Conservation (phyloP, 2,329 filamentous ascomycete species). For the Cordyceps militaris region DNA sequence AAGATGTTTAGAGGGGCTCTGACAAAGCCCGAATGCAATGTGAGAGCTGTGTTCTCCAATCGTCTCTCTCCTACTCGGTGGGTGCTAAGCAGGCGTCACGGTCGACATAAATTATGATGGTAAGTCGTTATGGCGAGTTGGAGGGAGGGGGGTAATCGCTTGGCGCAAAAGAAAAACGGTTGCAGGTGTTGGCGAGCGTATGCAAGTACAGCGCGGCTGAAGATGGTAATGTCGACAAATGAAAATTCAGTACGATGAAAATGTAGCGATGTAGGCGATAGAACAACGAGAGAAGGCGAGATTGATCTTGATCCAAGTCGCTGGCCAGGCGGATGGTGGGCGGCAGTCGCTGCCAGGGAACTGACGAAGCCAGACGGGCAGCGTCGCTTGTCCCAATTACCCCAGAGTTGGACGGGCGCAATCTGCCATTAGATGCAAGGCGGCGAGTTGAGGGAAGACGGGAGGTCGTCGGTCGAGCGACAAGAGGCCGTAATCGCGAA, state of each 20-base stretch:
- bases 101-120: slow-evolving; percentile 5
- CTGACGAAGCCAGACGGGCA: slow-evolving; percentile 12
- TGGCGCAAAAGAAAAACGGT: not conserved
- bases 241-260: not conserved
- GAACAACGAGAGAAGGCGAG: not conserved
- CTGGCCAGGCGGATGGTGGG: not conserved
- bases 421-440: slow-evolving; percentile 8
- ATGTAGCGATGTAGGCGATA: not conserved
- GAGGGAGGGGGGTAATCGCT: not conserved
- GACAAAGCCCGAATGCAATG: slow-evolving; percentile 3
- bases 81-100: not conserved
- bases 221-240: not conserved
- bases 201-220: not conserved
- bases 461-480: not conserved
- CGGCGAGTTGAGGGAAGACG: not conserved
- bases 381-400: slow-evolving; percentile 14
- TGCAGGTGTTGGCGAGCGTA: not conserved
- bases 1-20: not conserved
- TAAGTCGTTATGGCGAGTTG: not conserved
- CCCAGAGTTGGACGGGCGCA: slow-evolving; percentile 3
- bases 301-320: not conserved
- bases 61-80: slow-evolving; percentile 7
- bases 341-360: slow-evolving; percentile 6
- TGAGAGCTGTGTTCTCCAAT: not conserved
- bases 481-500: not conserved